phyloP scores from a whole-genome alignment of 441 rosid species.

The Euphorbia corollata region DNA sequence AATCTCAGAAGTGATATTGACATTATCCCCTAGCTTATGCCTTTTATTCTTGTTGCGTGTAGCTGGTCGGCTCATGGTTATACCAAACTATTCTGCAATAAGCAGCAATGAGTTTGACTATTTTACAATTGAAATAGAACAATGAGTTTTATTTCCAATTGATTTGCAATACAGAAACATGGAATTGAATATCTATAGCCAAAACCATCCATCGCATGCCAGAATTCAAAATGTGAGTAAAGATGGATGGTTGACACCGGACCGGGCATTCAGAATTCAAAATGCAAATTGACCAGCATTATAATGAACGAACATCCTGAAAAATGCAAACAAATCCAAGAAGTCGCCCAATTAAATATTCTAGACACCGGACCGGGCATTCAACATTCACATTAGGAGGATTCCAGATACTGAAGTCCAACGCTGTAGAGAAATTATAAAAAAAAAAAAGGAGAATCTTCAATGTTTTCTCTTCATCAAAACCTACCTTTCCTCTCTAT shows the following conservation, averaged over 20 bases:
- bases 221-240: not conserved
- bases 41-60: constrained; percentile 84
- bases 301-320: not conserved
- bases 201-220: not conserved
- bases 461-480: not conserved
- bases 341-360: not conserved
- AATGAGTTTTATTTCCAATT: not conserved
- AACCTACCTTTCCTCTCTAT: not conserved
- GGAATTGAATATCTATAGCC: not conserved
- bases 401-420: not conserved
- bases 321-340: not conserved
- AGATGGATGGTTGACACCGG: too few species aligned
- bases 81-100: constrained; percentile 25
- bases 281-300: not conserved
- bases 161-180: not conserved
- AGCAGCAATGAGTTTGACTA: not conserved
- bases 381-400: not conserved
- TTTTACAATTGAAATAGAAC: not conserved
- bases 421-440: not conserved
- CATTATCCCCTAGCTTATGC: constrained; percentile 40
- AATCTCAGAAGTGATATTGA: constrained; percentile 50
- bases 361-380: not conserved
- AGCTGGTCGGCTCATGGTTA: constrained; percentile 67
- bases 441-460: not conserved
- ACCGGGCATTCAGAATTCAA: too few species aligned